A percentile compares a stretch with the other conserved stretches of the same genome.
phyloP scores from a whole-genome alignment of 192 early-diverging fungal species.

The Chytriomyces confervae region DNA sequence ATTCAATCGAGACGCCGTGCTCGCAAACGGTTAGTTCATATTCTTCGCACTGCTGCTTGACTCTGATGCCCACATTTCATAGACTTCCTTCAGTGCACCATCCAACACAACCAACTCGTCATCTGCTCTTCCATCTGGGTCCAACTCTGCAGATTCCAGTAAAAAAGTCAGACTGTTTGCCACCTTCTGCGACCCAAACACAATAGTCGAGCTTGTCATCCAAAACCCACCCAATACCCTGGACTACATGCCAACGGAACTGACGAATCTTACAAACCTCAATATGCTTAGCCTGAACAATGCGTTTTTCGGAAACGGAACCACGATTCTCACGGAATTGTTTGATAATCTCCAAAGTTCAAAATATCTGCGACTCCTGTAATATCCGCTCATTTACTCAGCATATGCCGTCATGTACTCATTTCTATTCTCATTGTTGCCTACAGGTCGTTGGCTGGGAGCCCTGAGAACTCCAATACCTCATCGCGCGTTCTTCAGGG shows the following conservation, averaged over 20 bases:
- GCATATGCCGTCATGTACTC: too few species aligned
- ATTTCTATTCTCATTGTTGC: neutral
- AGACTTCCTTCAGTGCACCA: neutral
- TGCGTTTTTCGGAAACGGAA: conserved; percentile 3
- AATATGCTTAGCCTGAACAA: conserved; percentile 1
- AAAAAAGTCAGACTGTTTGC: neutral
- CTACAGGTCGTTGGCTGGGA: conserved; percentile 5
- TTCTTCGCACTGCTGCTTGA: neutral
- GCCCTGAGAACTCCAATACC: neutral
- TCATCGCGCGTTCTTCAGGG: neutral
- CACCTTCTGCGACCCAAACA: conserved; percentile 2
- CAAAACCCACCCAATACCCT: conserved; percentile 17
- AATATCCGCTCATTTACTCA: neutral
- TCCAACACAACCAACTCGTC: neutral
- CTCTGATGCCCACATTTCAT: neutral
- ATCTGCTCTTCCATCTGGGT: neutral
- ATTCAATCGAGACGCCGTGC: neutral
- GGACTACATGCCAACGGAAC: neutral
- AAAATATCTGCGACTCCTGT: conserved; percentile 14
- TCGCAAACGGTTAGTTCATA: neutral
- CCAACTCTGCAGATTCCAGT: neutral
- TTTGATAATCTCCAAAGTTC: neutral
- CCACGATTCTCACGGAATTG: neutral
- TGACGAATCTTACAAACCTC: conserved; percentile 1
- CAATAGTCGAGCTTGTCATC: neutral